Percentiles rank a stretch among this genome's conserved stretches.
Evolutionary conservation across 2,329 filamentous ascomycete genomes (phyloP).

Genomic region (Intubia oerlemansii): DNA sequence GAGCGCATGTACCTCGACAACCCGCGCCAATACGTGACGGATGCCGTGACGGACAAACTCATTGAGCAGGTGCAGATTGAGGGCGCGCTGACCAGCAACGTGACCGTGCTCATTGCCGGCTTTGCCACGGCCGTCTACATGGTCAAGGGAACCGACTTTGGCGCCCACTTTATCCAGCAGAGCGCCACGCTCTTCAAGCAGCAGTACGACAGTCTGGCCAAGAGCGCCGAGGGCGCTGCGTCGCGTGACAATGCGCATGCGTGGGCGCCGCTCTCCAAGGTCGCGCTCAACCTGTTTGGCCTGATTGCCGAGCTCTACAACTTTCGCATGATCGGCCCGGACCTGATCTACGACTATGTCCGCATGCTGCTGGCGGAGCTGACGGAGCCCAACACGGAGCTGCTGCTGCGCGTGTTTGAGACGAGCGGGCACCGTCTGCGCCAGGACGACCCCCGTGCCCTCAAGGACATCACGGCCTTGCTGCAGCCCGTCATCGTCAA

Average conservation of each 20-base stretch:
- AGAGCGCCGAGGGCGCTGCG: slow-evolving; percentile 10
- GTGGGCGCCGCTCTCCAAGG: slow-evolving; percentile 23
- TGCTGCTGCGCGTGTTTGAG: slow-evolving; percentile 67
- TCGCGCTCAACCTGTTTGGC: slow-evolving; percentile 56
- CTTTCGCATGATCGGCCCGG: slow-evolving; percentile 68
- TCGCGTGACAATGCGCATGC: slow-evolving; percentile 3
- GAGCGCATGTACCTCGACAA: slow-evolving; percentile 69
- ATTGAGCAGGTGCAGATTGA: slow-evolving; percentile 62
- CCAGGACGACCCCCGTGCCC: slow-evolving; percentile 66
- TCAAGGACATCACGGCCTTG: slow-evolving; percentile 73
- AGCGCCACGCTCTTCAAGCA: slow-evolving; percentile 37
- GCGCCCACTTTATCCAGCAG: slow-evolving; percentile 57
- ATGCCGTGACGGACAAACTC: slow-evolving; percentile 55
- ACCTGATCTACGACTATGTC: slow-evolving; percentile 80
- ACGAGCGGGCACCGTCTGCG: slow-evolving; percentile 65
- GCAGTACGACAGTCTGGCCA: slow-evolving; percentile 28
- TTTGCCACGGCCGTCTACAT: slow-evolving; percentile 81
- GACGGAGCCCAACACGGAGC: slow-evolving; percentile 70
- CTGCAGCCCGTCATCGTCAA: slow-evolving; percentile 53
- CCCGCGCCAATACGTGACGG: slow-evolving; percentile 73
- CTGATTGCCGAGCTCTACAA: slow-evolving; percentile 77
- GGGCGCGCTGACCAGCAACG: slow-evolving; percentile 63
- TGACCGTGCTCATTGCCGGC: slow-evolving; percentile 74
- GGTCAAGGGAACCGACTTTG: slow-evolving; percentile 71
- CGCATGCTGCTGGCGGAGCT: slow-evolving; percentile 53